A percentile compares a stretch with the other conserved stretches of the same genome.
Conservation (phyloP, 208 protist genomes). For the Naegleria fowleri region DNA sequence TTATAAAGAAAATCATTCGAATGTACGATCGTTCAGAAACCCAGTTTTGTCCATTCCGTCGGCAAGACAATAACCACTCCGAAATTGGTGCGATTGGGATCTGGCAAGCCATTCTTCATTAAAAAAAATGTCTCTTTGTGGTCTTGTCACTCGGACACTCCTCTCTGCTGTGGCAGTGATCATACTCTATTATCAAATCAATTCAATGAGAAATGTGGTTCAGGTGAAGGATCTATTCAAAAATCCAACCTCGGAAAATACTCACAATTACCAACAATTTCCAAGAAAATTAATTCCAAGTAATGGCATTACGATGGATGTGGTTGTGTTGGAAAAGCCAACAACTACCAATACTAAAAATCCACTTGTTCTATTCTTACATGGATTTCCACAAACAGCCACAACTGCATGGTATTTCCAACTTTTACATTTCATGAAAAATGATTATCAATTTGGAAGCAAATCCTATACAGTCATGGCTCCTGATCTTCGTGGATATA, state of each 20-base stretch:
- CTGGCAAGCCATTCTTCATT: no score
- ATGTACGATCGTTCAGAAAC: no score
- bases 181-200: background rate
- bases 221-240: no score
- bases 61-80: no score
- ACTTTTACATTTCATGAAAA: background rate
- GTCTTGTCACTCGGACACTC: background rate
- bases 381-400: background rate
- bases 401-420: background rate
- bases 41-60: no score
- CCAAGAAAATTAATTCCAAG: background rate
- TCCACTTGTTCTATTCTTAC: background rate
- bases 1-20: no score
- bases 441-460: background rate
- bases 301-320: background rate
- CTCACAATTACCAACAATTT: background rate
- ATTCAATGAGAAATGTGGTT: background rate
- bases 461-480: background rate
- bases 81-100: no score
- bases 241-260: no score
- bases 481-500: constrained; percentile 18
- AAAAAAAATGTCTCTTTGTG: background rate
- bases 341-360: background rate
- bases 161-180: background rate
- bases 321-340: background rate